A percentile compares a stretch with the other conserved stretches of the same genome.
phyloP scores from a whole-genome alignment of 768 basidiomycete species.

The Boletus eberwhitei region DNA sequence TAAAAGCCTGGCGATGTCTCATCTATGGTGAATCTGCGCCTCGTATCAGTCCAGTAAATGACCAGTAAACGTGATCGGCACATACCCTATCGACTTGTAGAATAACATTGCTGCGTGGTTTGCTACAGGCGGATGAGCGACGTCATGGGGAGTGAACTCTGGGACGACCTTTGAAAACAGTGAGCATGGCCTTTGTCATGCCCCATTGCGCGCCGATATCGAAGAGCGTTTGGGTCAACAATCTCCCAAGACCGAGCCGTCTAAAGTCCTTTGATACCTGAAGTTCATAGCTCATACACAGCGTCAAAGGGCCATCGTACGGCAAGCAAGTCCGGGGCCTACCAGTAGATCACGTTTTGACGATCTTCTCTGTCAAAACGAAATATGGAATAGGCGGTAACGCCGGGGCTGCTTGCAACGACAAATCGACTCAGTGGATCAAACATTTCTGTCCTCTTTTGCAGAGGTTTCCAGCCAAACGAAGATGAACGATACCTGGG shows the following conservation, averaged over 20 bases:
- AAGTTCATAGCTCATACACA: conserved; percentile 63
- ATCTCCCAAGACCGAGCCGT: conserved; percentile 57
- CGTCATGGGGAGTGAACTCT: background rate
- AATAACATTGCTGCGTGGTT: conserved; percentile 47
- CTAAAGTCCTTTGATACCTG: conserved; percentile 50
- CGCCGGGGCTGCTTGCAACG: conserved; percentile 33
- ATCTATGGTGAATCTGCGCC: conserved; percentile 53
- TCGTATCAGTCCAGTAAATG: conserved; percentile 3
- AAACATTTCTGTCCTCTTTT: conserved; percentile 62
- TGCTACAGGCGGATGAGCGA: conserved; percentile 30
- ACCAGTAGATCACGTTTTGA: conserved; percentile 72
- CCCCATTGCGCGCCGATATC: conserved; percentile 47
- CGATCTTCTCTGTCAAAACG: conserved; percentile 70
- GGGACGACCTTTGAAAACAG: conserved; percentile 65
- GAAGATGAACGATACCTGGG: conserved; percentile 56
- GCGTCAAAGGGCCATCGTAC: background rate
- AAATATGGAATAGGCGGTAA: conserved; percentile 52
- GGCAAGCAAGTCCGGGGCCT: conserved; percentile 5
- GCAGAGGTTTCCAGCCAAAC: conserved; percentile 60
- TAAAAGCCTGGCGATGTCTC: conserved; percentile 46
- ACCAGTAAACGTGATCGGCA: conserved; percentile 11
- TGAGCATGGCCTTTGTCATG: conserved; percentile 74
- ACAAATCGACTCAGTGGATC: conserved; percentile 58
- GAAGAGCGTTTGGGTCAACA: conserved; percentile 47
- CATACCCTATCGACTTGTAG: conserved; percentile 55